These are phyloP conservation scores for Pseudogymnoascus sp. DNA, from an alignment of 2,329 filamentous ascomycete species.

Conservation along the genomic window DNA sequence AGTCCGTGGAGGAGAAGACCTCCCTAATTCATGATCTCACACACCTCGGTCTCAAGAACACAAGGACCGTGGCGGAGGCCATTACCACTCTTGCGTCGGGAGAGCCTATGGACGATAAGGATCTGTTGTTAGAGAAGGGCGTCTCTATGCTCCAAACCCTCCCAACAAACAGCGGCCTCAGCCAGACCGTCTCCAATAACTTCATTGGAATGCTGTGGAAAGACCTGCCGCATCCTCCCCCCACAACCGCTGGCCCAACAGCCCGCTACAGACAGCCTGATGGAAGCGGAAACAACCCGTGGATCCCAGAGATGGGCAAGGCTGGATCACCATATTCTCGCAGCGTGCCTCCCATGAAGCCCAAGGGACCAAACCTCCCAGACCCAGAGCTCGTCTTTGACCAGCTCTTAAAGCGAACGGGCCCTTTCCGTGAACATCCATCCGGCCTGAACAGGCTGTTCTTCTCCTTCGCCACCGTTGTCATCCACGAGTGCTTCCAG, in stretches of 20 bases:
- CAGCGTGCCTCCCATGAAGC: slow-evolving; percentile 37
- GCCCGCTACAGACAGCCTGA: slow-evolving; percentile 37
- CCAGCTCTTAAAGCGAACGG: slow-evolving; percentile 34
- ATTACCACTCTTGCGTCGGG: slow-evolving; percentile 36
- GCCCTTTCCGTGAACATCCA: slow-evolving; percentile 35
- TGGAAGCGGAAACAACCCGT: slow-evolving; percentile 39
- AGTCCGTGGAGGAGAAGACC: slow-evolving; percentile 30
- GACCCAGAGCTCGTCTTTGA: slow-evolving; percentile 41
- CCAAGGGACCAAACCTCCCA: slow-evolving; percentile 41
- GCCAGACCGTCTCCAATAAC: slow-evolving; percentile 37
- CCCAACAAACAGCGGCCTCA: slow-evolving; percentile 42
- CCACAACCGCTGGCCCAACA: slow-evolving; percentile 38
- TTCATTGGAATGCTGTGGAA: slow-evolving; percentile 47
- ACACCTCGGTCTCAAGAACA: slow-evolving; percentile 32
- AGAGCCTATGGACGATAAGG: slow-evolving; percentile 39
- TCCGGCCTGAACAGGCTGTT: slow-evolving; percentile 37
- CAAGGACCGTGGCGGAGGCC: slow-evolving; percentile 32
- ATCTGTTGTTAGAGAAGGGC: slow-evolving; percentile 41
- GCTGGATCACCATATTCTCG: slow-evolving; percentile 39
- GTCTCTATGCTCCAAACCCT: slow-evolving; percentile 43
- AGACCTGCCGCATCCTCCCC: slow-evolving; percentile 43
- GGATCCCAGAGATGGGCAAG: slow-evolving; percentile 44
- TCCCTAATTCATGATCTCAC: slow-evolving; percentile 33
- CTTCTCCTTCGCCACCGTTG: slow-evolving; percentile 40
- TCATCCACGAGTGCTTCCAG: slow-evolving; percentile 42